Evolutionary conservation across 2,329 filamentous ascomycete species (phyloP), one percentile per base, ranked within the genome.

Genomic region (Trichoderma koningii): DNA sequence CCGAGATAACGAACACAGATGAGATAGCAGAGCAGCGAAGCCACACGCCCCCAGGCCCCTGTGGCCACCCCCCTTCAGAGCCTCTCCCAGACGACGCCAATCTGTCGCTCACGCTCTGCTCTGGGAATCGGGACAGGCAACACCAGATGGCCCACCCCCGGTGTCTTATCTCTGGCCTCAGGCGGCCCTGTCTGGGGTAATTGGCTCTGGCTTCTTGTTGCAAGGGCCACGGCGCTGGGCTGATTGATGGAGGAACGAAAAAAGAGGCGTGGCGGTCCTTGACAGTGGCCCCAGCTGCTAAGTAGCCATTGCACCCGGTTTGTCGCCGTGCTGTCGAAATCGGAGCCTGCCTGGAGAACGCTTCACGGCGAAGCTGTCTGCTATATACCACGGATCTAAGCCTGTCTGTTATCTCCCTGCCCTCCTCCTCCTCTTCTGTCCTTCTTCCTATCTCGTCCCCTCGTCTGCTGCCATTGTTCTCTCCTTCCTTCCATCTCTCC

Each of bases 121-220:
- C 21, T 51, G 21, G 34, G 45, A 21, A 15, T 28, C 38, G 55
- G 19, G 28, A 30, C 48, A 23, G 48, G 34, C 34, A 38, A 38
- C 34, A 38, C 15, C 23, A 34, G 28, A 26, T 5, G 19, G 42
- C 50, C 52, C 64, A 66, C 64, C 64, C 64, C 64, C 45, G 64
- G 64, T 55, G 64, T 66, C 64, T 66, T 66, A 66, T 66, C 64
- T 66, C 28, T 63, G 60, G 41, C 38, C 59, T 55, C 61, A 21
- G 45, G 19, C 42, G 42, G 38, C 30, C 52, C 52, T 64, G 61
- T 64, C 61, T 56, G 61, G 61, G 61, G 61, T 64, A 64, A 64
- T 48, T 63, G 48, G 50, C 60, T 41, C 50, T 42, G 53, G 42
- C 34, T 38, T 12, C 10, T 38, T 14, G 34, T 38, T 38, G 34